These are phyloP conservation scores for Lentinula boryana DNA, from an alignment of 768 basidiomycete species.

Conservation along the genomic window DNA sequence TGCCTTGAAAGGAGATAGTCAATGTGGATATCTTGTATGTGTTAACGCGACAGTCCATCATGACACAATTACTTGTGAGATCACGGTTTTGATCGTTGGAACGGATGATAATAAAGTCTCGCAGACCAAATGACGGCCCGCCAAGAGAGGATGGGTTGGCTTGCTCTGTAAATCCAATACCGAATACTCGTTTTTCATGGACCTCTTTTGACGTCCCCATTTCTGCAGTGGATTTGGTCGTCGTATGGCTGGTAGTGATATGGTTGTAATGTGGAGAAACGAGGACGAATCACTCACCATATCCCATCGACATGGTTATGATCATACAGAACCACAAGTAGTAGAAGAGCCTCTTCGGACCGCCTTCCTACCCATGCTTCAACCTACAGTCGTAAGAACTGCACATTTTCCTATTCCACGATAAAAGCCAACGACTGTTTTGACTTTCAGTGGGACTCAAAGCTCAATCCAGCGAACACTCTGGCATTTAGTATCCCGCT, in stretches of 20 bases:
- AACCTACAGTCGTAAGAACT: conserved; percentile 24
- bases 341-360: conserved; percentile 37
- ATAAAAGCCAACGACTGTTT: not conserved
- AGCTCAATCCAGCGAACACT: conserved; percentile 21
- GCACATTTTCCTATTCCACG: not conserved
- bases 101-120: not conserved
- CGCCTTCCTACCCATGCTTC: conserved; percentile 33
- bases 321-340: conserved; percentile 40
- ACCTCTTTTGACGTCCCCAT: conserved; percentile 1
- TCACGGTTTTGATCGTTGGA: not conserved
- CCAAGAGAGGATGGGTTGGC: conserved; percentile 40
- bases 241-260: conserved; percentile 42
- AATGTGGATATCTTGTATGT: conserved; percentile 38
- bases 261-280: conserved; percentile 51
- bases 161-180: conserved; percentile 36
- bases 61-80: conserved; percentile 40
- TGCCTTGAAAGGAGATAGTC: conserved; percentile 37
- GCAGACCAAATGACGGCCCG: conserved; percentile 41
- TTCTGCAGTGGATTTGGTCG: conserved; percentile 41
- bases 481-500: conserved; percentile 37
- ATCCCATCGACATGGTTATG: conserved; percentile 49
- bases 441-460: conserved; percentile 15
- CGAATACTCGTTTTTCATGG: not conserved
- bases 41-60: conserved; percentile 39
- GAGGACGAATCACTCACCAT: conserved; percentile 48